Evolutionary conservation across 495 filamentous ascomycete genomes (phyloP).

Genomic region (Echria macrotheca): DNA sequence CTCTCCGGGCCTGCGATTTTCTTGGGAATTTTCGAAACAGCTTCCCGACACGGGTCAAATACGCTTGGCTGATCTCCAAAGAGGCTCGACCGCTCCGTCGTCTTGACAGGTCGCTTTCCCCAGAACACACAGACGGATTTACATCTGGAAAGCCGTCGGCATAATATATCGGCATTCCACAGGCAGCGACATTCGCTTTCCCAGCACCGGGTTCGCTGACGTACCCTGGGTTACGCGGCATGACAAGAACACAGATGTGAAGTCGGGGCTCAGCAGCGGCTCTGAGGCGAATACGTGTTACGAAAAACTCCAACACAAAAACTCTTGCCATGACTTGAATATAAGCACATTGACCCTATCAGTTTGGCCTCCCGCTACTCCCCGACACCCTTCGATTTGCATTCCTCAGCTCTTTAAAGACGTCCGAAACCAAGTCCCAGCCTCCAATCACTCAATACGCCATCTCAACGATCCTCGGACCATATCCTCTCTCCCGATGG

Average conservation of each 20-base stretch:
- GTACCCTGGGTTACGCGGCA: slow-evolving; percentile 14
- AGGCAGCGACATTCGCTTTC: slow-evolving; percentile 1
- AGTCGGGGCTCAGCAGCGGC: neutral
- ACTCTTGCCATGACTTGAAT: no score
- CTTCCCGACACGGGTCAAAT: slow-evolving; percentile 14
- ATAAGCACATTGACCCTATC: no score
- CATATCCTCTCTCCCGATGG: no score
- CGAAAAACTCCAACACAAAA: no score
- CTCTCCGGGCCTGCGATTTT: slow-evolving; percentile 1
- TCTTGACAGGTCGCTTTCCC: neutral
- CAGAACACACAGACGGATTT: slow-evolving; percentile 2
- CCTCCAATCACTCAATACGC: no score
- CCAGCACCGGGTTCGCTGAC: neutral
- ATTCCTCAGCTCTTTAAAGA: no score
- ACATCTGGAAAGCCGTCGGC: slow-evolving; percentile 1
- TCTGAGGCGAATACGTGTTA: no score
- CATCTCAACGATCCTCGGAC: no score
- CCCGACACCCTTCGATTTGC: no score
- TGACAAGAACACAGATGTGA: neutral
- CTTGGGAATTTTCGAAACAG: slow-evolving; percentile 14
- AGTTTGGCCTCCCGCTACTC: no score
- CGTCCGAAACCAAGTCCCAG: no score
- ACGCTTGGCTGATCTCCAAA: slow-evolving; percentile 6
- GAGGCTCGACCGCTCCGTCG: slow-evolving; percentile 5
- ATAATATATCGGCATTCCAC: slow-evolving; percentile 2